Evolutionary conservation across 2,329 filamentous ascomycete genomes (phyloP), one percentile per base, ranked within the genome.

Genomic region (Mariannaea sp.): DNA sequence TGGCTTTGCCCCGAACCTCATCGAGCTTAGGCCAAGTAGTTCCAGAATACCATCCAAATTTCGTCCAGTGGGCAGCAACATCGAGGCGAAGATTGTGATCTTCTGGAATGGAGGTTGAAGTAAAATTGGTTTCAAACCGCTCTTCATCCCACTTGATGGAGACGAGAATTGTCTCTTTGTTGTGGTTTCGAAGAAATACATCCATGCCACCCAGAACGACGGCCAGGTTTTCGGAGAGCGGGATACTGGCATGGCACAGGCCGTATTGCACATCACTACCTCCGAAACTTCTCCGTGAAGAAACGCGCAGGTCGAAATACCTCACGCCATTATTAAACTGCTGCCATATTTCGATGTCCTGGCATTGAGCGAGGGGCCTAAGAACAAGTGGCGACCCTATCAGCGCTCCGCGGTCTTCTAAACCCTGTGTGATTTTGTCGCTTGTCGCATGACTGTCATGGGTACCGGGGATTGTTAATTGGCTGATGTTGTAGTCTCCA

Each of bases 361-460:
- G 42, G 8, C 27, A 33, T 16, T 45, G 42, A 17, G 42, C 42
- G 24, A 29, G 3, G 42, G 17, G 4, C 27, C 42, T 24, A 5
- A 24, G 22, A 26, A 33, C 42, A 1, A 45, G 42, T 24, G 33
- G 29, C 6, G 42, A 35, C n/a, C n/a, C n/a, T n/a, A n/a, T n/a
- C n/a, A n/a, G n/a, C n/a, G n/a, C n/a, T n/a, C n/a, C n/a, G n/a
- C n/a, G n/a, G n/a, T n/a, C n/a, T n/a, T n/a, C n/a, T n/a, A n/a
- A n/a, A n/a, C n/a, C n/a, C n/a, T n/a, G n/a, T 26, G 39, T 38
- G 4, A 47, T 38, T 10, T 47, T 47, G 16, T 24, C 13, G 16
- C 29, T 27, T 14, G 44, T 47, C 8, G 44, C 44, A 39, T 47
- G 44, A 17, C 44, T 47, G 44, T 47, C 44, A 19, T 47, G 44